Base-by-base conservation (phyloP, 371 early-diverging fungal genomes). In the Capillidium heterosporum region DNA sequence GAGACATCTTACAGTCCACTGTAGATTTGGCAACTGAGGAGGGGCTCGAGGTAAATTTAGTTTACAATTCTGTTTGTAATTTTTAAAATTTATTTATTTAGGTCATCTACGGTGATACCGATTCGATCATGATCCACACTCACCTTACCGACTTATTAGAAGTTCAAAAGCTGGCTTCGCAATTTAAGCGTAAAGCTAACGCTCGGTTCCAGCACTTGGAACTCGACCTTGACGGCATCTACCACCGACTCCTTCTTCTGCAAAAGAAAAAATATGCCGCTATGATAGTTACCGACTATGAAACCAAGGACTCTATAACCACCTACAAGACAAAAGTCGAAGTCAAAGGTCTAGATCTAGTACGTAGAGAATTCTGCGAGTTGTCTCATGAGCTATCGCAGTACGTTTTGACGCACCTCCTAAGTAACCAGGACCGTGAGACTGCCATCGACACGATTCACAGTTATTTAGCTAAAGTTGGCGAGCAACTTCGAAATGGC, bases 181-280 rank as follows among this genome's bases (percentile, higher is more conserved):
- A 77, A 26, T 71, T 99, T 55, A 86, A 87, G 61, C 73, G 81
- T 54, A 71, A 73, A 27, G 95, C 98, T 54, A 99, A 99, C 66
- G 80, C 84, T 44, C 76, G 82, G 26, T 99, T 99, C 75, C 81
- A 77, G 29, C 66, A 90, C 51, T 70, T 99, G 29, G 97, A 98
- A 67, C 89, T 99, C 48, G 99, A 98, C 57, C 83, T 98, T 57
- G 99, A 99, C 67, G 97, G 94, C 15, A 75, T 89, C 53, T 99
- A 88, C 68, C 79, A 83, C 63, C 87, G 91, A 46, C 79, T 99
- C 76, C 68, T 99, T 28, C 67, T 99, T 52, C 74, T 97, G n/a
- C 95, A 94, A 63, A 99, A 99, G 77, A 99, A 99, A 66, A 99
- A 98, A 68, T 99, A 99, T 69, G 99, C 96, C 23, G 99, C 96